Evolutionary conservation across 108 stramenopile species (phyloP).

Genomic region (Hondaea fermentalgiana): DNA sequence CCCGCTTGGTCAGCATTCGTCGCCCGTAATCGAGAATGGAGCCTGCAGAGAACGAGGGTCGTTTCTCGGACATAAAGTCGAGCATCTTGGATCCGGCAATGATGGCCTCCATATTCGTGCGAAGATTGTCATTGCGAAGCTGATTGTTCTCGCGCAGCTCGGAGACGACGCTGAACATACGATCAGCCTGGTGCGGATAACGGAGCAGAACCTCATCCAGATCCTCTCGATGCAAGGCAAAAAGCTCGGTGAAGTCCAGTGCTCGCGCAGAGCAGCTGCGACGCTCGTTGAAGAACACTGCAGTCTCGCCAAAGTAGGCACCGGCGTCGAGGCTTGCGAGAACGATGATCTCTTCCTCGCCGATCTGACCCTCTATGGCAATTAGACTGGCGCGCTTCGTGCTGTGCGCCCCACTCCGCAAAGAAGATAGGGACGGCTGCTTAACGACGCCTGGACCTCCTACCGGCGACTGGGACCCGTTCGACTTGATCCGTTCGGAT

Average conservation of each 20-base stretch:
- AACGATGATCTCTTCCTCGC: conserved; percentile 30
- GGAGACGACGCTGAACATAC: conserved; percentile 38
- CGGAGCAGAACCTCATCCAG: conserved; percentile 37
- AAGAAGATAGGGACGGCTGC: background rate
- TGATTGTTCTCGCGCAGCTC: conserved; percentile 32
- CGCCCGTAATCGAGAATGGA: background rate
- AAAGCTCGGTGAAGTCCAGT: conserved; percentile 43
- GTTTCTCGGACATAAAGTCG: background rate
- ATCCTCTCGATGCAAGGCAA: conserved; percentile 29
- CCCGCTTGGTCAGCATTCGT: background rate
- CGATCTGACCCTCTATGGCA: background rate
- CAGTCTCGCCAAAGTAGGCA: conserved; percentile 55
- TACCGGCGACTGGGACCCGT: too few relatives aligned
- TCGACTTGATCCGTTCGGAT: too few relatives aligned
- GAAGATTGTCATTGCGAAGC: conserved; percentile 38
- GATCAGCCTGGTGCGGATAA: conserved; percentile 31
- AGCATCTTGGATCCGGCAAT: conserved; percentile 8
- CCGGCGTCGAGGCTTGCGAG: conserved; percentile 49
- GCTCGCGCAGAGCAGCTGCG: conserved; percentile 36
- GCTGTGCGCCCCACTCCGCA: background rate
- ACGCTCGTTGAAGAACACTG: conserved; percentile 52
- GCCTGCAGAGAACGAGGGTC: background rate
- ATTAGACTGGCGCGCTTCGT: background rate
- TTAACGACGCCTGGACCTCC: background rate
- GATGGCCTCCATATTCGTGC: conserved; percentile 27